A percentile compares a stretch with the other conserved stretches of the same genome.
These are phyloP conservation scores for Tylopilus balloui DNA, from an alignment of 768 basidiomycete species.

Conservation along the genomic window DNA sequence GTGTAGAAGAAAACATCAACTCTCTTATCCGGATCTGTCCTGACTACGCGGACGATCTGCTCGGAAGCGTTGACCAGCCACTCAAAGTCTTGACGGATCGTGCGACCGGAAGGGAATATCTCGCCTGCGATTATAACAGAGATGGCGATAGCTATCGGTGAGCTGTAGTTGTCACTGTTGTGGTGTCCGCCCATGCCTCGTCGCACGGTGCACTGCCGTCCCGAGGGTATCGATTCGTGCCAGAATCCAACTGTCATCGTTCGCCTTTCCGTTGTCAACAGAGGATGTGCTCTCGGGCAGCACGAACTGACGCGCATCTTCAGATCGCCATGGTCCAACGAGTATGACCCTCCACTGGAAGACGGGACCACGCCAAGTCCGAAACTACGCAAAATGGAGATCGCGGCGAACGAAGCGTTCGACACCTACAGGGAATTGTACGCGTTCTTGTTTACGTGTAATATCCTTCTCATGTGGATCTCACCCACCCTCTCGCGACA, in stretches of 20 bases:
- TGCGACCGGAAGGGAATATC: constrained; percentile 80
- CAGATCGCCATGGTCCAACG: constrained; percentile 98
- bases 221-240: neutral
- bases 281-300: neutral
- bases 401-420: constrained; percentile 92
- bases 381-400: constrained; percentile 86
- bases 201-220: neutral
- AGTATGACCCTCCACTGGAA: constrained; percentile 85
- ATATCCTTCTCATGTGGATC: neutral
- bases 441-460: constrained; percentile 19
- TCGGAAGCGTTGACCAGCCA: constrained; percentile 94
- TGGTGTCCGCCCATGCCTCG: neutral
- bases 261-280: neutral
- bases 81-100: constrained; percentile 77
- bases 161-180: neutral
- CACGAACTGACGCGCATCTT: constrained; percentile 13
- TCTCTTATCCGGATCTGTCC: constrained; percentile 80
- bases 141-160: constrained; percentile 88
- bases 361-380: constrained; percentile 84
- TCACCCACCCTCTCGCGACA: neutral
- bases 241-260: no score
- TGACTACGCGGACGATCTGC: constrained; percentile 91
- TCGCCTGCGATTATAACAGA: constrained; percentile 90
- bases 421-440: constrained; percentile 96
- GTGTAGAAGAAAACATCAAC: constrained; percentile 82